Evolutionary conservation across 768 basidiomycete species (phyloP), one percentile per base, ranked within the genome.

Genomic region (Stropharia rugosoannulata): DNA sequence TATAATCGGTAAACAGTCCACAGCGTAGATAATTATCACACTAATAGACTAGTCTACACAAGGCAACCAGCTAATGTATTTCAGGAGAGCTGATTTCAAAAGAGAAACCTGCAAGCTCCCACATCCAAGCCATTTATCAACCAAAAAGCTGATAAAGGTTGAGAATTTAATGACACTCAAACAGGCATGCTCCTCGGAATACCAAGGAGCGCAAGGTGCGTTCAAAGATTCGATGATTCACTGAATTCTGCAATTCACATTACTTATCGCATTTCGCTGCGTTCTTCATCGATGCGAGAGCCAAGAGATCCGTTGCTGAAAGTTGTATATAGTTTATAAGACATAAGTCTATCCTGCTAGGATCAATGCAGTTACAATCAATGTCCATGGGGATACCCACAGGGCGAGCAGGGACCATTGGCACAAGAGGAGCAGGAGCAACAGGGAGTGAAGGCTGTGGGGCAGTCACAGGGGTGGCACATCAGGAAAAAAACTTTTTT

Each of bases 151-250:
- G 48, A 53, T 58, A 59, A 63, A 66, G 69, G 70, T 78, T 82
- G 80, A 82, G 70, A 75, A 72, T 73, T 77, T 72, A 72, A 79
- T 79, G 83, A 86, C 85, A 83, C 85, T 86, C 84, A 84, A 85
- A 85, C 85, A 80, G 81, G 80, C 81, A 81, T 85, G 79, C 86
- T 77, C 81, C 75, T 78, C 79, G 78, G 83, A 86, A 83, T 85
- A 82, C 84, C 82, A 81, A 79, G 75, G 80, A 78, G 85, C 77
- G 82, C 84, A 87, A 86, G 83, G 74, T 86, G 86, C 82, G 80
- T 86, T 86, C 84, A 86, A 87, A 86, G 83, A 85, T 83, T 87
- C 81, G 81, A 87, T 85, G 84, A 85, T 85, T 85, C 83, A 85
- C 83, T 83, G 82, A 82, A 83, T 81, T 84, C 83, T 83, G 83